Conservation (phyloP, 257 asterid genomes). For the Ballota nigra region DNA sequence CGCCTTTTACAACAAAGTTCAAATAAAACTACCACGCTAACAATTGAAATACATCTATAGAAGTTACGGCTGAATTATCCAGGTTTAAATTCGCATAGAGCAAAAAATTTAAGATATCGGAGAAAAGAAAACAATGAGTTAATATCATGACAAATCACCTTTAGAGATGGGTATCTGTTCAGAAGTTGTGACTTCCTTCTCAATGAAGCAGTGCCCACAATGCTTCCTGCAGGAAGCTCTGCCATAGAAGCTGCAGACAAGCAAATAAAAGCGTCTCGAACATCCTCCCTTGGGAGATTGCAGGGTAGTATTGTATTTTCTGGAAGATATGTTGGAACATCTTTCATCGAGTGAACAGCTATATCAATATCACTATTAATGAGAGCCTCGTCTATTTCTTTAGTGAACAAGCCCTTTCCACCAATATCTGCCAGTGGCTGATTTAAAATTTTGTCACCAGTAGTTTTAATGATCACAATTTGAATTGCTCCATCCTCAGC, state of each 20-base stretch:
- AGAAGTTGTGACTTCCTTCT: slow-evolving; percentile 96
- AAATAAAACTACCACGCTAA: not conserved
- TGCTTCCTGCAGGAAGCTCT: slow-evolving; percentile 83
- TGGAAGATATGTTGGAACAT: slow-evolving; percentile 95
- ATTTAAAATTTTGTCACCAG: slow-evolving; percentile 86
- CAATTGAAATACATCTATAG: not conserved
- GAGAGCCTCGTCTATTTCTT: slow-evolving; percentile 97
- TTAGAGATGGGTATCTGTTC: slow-evolving; percentile 71
- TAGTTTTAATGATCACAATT: slow-evolving; percentile 82
- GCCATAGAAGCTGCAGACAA: slow-evolving; percentile 68
- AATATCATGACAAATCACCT: slow-evolving; percentile 33
- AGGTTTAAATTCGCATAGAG: not conserved
- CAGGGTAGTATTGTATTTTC: slow-evolving; percentile 78
- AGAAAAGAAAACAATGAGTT: not conserved
- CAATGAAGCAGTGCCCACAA: slow-evolving; percentile 89
- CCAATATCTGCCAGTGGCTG: slow-evolving; percentile 99
- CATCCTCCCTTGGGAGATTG: slow-evolving; percentile 97
- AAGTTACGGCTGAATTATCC: not conserved
- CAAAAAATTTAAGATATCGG: not conserved
- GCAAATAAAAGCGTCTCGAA: slow-evolving; percentile 92
- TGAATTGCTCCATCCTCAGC: slow-evolving; percentile 91
- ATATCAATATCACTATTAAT: slow-evolving; percentile 82
- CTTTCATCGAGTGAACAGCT: slow-evolving; percentile 99
- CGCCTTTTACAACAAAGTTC: not conserved
- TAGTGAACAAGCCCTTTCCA: slow-evolving; percentile 94